Conservation (phyloP, 73 alveolate species). For the Chromera velia region DNA sequence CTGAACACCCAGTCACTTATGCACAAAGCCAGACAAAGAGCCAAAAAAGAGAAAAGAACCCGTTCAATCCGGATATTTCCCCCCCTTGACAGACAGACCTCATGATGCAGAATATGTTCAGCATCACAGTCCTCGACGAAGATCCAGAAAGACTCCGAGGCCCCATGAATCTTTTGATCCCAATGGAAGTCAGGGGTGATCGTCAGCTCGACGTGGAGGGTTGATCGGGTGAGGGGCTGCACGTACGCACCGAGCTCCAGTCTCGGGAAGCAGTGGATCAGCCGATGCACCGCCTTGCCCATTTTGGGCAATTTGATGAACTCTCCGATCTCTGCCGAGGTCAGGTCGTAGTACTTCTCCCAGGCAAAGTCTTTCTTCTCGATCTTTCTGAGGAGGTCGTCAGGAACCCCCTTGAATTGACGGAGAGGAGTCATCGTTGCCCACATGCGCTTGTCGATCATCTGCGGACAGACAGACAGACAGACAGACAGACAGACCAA, state of each 20-base stretch:
- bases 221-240: constrained; percentile 94
- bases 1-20: too few species aligned
- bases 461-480: too few species aligned
- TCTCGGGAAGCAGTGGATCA: constrained; percentile 92
- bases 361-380: constrained; percentile 84
- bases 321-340: constrained; percentile 80
- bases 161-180: constrained; percentile 89
- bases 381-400: constrained; percentile 72
- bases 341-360: constrained; percentile 81
- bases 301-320: constrained; percentile 56
- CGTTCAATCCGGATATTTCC: neutral
- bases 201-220: constrained; percentile 83
- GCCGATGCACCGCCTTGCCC: constrained; percentile 83
- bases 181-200: constrained; percentile 90
- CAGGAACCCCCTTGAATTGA: constrained; percentile 81
- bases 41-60: too few species aligned
- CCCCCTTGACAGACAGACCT: constrained; percentile 16
- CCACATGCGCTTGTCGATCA: constrained; percentile 97
- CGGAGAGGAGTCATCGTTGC: constrained; percentile 97
- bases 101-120: constrained; percentile 91
- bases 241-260: constrained; percentile 84
- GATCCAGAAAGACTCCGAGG: constrained; percentile 91
- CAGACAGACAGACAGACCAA: too few species aligned
- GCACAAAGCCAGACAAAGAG: too few species aligned
- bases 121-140: constrained; percentile 96